Evolutionary conservation across 805 yeast genomes (phyloP).

Genomic region (Cyberlindnera lachancei): DNA sequence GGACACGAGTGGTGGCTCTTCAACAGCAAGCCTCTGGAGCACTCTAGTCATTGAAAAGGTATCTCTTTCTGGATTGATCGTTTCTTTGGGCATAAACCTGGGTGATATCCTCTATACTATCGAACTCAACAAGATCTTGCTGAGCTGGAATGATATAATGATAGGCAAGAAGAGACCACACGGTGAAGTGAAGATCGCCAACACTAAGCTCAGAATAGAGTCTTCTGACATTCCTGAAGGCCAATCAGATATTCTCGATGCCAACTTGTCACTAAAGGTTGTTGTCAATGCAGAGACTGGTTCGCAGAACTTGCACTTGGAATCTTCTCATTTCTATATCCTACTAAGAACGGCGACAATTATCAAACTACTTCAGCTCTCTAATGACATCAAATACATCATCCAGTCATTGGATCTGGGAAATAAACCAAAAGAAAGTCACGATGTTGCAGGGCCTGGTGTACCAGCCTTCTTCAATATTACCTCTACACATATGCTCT

Average conservation of each 20-base stretch:
- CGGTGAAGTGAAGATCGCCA: constrained; percentile 20
- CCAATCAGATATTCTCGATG: constrained; percentile 37
- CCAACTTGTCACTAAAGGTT: constrained; percentile 37
- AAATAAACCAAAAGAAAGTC: not conserved
- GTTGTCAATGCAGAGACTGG: constrained; percentile 29
- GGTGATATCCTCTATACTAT: constrained; percentile 4
- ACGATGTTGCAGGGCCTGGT: not conserved
- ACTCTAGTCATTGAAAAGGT: constrained; percentile 7
- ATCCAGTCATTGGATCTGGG: not conserved
- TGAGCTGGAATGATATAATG: constrained; percentile 9
- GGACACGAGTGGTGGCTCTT: no score
- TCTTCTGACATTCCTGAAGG: constrained; percentile 27
- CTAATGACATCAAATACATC: constrained; percentile 5
- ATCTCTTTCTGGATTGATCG: constrained; percentile 3
- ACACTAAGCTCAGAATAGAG: constrained; percentile 23
- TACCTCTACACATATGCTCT: constrained; percentile 48
- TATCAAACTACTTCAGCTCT: constrained; percentile 22
- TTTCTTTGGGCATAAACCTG: constrained; percentile 4
- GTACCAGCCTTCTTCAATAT: constrained; percentile 8
- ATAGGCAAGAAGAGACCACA: constrained; percentile 6
- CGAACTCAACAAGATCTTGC: constrained; percentile 5
- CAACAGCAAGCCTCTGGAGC: no score
- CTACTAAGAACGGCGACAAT: constrained; percentile 48
- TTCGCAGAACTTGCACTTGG: constrained; percentile 44
- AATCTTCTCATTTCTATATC: constrained; percentile 50